Evolutionary conservation across 306 rosid species (phyloP), one percentile per base, ranked within the genome.

Genomic region (Castanopsis chinensis): DNA sequence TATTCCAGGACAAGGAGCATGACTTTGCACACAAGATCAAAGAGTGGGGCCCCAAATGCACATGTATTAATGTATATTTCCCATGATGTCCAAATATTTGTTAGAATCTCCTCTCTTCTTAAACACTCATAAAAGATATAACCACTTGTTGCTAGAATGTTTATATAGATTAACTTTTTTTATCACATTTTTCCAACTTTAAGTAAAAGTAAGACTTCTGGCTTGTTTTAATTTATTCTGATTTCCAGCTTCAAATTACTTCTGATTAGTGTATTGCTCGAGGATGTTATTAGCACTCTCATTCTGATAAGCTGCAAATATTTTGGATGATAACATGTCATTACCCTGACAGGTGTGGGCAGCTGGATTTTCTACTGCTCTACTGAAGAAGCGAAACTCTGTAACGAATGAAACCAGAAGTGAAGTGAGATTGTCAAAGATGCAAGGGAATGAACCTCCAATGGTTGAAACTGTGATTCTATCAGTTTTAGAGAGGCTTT

Each of bases 361-460:
- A 71, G 96, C 97, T 2, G 99, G 99, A 56, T 95, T 95, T 79
- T 82, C 90, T 73, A 86, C 92, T 0, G 99, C 97, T 25, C 84
- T 93, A 83, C 74, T 95, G 74, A 88, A 92, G 86, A 95, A 93
- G 56, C 83, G 65, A 14, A 91, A 84, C 84, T 87, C 93, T 60
- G 76, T 83, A 21, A 54, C 63, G 28, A 43, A 45, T 69, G 79
- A 76, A 67, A 71, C 82, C 5, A 85, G 81, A 68, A 76, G 67
- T 30, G 85, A 86, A 68, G 78, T 28, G 69, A 83, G 71, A 69
- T 18, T 60, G 76, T 79, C 90, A 61, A 83, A 70, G 71, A 5
- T 54, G 77, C 83, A 82, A 87, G 85, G 81, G 78, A 84, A 77
- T 35, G 86, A 91, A 69, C 87, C 83, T 79, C 85, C 81, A 2